Base-by-base conservation (phyloP, 208 protist genomes). In the Leishmania major region DNA sequence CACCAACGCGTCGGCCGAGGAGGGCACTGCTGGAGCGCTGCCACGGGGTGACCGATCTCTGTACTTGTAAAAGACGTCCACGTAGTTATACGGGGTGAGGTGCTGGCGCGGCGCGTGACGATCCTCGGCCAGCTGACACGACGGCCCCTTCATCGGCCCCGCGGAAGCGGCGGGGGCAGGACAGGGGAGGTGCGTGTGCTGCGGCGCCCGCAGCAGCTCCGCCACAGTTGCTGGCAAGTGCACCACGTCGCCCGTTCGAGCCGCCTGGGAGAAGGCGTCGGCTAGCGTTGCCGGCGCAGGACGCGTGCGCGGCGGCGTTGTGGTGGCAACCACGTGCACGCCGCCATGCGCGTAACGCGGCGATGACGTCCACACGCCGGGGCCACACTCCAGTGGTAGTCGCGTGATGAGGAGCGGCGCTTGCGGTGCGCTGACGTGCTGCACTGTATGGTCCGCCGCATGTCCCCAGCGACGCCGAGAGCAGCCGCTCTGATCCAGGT, bases 321-420 rank as follows among this genome's bases (percentile, higher is more conserved):
- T 88, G 22, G 79, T 85, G 28, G 55, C 76, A 0, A 77, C 4
- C 13, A 84, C 60, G n/a, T 75, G 83, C 35, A 64, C 71, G 55
- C 40, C 45, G 19, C 74, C 15, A 3, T 53, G 55, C 28, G 69
- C 40, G 76, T 19, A 51, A 79, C 77, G 67, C 45, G 77, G 77
- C 37, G 82, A 77, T 71, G 80, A 60, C 74, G 73, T 47, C 93
- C 91, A 96, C 60, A 94, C 91, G 31, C 93, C 93, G 6, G 93
- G 91, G 3, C 90, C 93, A 8, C 85, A 77, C 81, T 92, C 92
- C 57, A 92, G 78, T 17, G 93, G 91, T 53, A 95, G 53, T 47
- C 91, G 91, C 31, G 80, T 92, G 66, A 92, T 85, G 62, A 91
- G 77, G 51, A 87, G 64, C 59, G 88, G 83, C 13, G 80, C 80